These are phyloP conservation scores for Melocanna baccifera DNA, from an alignment of 176 grass and related monocot genomes.

Conservation along the genomic window DNA sequence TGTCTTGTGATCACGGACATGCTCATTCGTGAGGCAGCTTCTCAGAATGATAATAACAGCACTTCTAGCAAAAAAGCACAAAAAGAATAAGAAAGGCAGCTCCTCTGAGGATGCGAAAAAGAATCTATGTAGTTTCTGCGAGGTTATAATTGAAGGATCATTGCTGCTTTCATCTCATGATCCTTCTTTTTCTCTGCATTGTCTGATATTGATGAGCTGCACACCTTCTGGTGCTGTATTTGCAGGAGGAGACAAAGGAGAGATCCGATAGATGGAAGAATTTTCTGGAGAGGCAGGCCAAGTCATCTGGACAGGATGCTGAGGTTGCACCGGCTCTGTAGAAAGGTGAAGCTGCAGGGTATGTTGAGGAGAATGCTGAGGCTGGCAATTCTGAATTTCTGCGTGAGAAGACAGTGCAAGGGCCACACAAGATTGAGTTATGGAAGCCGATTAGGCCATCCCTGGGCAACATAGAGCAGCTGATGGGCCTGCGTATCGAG, in stretches of 20 bases:
- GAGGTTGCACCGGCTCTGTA: conserved; percentile 8
- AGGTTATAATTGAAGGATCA: conserved; percentile 80
- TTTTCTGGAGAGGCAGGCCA: conserved; percentile 70
- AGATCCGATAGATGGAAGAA: conserved; percentile 94
- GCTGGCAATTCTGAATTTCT: neutral
- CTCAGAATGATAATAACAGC: conserved; percentile 43
- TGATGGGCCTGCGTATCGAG: conserved; percentile 67
- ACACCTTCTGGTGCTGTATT: neutral
- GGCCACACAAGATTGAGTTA: conserved; percentile 44
- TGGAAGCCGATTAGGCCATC: conserved; percentile 77
- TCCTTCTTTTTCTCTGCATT: conserved; percentile 24
- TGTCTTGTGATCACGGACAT: conserved; percentile 70
- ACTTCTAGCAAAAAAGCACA: conserved; percentile 79
- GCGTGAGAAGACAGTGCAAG: neutral
- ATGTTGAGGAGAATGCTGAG: neutral
- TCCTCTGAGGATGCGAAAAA: conserved; percentile 58
- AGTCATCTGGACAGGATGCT: conserved; percentile 26
- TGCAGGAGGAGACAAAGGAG: conserved; percentile 96
- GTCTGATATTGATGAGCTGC: conserved; percentile 5
- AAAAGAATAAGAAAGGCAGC: conserved; percentile 66
- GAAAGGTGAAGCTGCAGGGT: neutral
- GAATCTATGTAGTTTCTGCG: conserved; percentile 59
- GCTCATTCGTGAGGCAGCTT: conserved; percentile 47
- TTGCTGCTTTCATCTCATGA: conserved; percentile 93
- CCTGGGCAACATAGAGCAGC: conserved; percentile 63